Percentiles rank a stretch among this genome's conserved stretches.
Conservation (phyloP, 202 grass and related monocot species). For the Saccharum hybrid region DNA sequence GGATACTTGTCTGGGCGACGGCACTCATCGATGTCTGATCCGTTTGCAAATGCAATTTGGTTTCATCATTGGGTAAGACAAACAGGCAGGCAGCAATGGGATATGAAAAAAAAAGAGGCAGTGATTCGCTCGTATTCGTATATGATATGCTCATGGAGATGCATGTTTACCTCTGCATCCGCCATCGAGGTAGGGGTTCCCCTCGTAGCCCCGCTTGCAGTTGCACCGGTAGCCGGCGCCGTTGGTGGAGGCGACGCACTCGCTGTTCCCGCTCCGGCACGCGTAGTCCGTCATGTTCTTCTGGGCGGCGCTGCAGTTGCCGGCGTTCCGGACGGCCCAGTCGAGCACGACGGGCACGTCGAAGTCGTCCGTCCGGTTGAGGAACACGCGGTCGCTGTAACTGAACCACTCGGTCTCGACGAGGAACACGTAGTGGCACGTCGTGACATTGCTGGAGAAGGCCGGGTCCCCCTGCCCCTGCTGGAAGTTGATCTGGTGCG, state of each 20-base stretch:
- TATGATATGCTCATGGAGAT: background rate
- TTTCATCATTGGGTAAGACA: background rate
- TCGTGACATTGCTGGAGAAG: background rate
- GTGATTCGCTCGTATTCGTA: too few relatives aligned
- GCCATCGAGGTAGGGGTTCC: slow-evolving; percentile 56
- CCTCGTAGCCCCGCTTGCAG: slow-evolving; percentile 50
- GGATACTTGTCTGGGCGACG: background rate
- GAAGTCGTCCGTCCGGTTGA: slow-evolving; percentile 50
- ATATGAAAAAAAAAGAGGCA: too few relatives aligned
- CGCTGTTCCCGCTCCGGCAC: slow-evolving; percentile 31
- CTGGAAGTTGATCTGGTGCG: background rate
- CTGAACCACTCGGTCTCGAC: slow-evolving; percentile 39
- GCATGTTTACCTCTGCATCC: slow-evolving; percentile 64
- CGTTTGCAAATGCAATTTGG: background rate
- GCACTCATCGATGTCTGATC: slow-evolving; percentile 75
- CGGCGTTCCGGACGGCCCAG: slow-evolving; percentile 54
- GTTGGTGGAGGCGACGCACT: slow-evolving; percentile 33
- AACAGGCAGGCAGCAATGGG: too few relatives aligned
- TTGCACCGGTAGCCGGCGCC: slow-evolving; percentile 55
- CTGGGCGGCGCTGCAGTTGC: slow-evolving; percentile 42
- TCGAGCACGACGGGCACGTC: slow-evolving; percentile 52
- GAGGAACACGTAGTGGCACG: slow-evolving; percentile 54
- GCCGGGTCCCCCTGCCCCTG: rapidly evolving
- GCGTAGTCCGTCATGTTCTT: slow-evolving; percentile 47
- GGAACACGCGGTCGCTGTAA: slow-evolving; percentile 7